Evolutionary conservation across 2,329 filamentous ascomycete genomes (phyloP).

Genomic region (Teratosphaeria viscida): DNA sequence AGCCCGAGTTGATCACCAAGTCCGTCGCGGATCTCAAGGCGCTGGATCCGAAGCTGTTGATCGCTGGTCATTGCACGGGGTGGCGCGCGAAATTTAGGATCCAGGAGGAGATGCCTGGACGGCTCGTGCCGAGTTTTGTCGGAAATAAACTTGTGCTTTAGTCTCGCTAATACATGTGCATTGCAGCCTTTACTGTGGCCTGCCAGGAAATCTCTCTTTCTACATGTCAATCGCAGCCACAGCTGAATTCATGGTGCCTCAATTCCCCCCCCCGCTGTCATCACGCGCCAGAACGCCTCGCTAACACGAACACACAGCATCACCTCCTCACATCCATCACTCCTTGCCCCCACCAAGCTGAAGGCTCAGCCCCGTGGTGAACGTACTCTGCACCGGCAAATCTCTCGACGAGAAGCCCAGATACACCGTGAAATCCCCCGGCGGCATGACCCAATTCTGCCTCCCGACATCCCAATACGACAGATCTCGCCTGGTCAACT

Average conservation of each 20-base stretch:
- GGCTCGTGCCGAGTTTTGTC: conserved; percentile 19
- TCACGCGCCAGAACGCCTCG: background rate
- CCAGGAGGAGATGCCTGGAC: conserved; percentile 16
- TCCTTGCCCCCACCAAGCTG: background rate
- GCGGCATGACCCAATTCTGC: conserved; percentile 28
- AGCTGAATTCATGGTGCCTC: background rate
- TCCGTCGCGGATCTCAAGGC: conserved; percentile 14
- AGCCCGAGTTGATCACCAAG: conserved; percentile 10
- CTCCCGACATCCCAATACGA: conserved; percentile 26
- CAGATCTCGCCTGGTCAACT: conserved; percentile 25
- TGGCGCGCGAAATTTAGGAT: conserved; percentile 21
- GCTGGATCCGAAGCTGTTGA: conserved; percentile 13
- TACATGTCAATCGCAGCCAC: background rate
- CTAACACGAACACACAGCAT: background rate
- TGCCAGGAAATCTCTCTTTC: background rate
- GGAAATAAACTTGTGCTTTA: conserved; percentile 13
- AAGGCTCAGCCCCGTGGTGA: background rate
- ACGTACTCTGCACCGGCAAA: conserved; percentile 25
- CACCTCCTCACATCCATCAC: background rate
- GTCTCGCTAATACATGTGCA: background rate
- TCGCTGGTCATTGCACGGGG: conserved; percentile 20
- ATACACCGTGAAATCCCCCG: conserved; percentile 20
- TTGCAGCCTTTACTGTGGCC: background rate
- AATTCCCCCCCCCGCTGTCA: background rate
- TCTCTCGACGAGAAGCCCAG: conserved; percentile 22